Percentiles rank a stretch among this genome's conserved stretches.
phyloP scores from a whole-genome alignment of 306 rosid genomes.

The Citrullus mucosospermus region DNA sequence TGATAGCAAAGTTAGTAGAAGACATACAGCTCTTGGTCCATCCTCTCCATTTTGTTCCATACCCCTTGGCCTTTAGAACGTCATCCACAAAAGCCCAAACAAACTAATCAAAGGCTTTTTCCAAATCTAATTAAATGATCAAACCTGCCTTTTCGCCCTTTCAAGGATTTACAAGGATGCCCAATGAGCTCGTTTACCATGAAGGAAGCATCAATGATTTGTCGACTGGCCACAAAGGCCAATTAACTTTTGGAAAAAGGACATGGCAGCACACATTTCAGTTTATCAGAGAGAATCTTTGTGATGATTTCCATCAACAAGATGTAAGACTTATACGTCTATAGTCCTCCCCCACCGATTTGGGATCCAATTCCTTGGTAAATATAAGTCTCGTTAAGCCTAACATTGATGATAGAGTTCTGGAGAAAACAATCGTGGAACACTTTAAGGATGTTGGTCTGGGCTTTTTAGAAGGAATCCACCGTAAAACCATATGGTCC shows the following conservation, averaged over 20 bases:
- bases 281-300: neutral
- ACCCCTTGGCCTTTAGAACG: neutral
- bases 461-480: neutral
- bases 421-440: neutral
- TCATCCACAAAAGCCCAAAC: neutral
- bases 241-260: too few species aligned
- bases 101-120: neutral
- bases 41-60: neutral
- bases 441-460: neutral
- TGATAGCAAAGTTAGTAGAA: neutral
- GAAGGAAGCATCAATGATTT: neutral
- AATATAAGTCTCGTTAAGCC: neutral
- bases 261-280: neutral
- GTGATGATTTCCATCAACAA: neutral
- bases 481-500: neutral
- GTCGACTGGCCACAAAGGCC: neutral
- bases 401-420: too few species aligned
- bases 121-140: neutral
- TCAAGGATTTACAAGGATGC: neutral
- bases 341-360: neutral
- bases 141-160: neutral
- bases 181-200: neutral
- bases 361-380: neutral
- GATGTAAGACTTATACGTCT: neutral
- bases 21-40: neutral